These are phyloP conservation scores for Alternaria gansuensis DNA, from an alignment of 2,329 filamentous ascomycete genomes.

Conservation along the genomic window DNA sequence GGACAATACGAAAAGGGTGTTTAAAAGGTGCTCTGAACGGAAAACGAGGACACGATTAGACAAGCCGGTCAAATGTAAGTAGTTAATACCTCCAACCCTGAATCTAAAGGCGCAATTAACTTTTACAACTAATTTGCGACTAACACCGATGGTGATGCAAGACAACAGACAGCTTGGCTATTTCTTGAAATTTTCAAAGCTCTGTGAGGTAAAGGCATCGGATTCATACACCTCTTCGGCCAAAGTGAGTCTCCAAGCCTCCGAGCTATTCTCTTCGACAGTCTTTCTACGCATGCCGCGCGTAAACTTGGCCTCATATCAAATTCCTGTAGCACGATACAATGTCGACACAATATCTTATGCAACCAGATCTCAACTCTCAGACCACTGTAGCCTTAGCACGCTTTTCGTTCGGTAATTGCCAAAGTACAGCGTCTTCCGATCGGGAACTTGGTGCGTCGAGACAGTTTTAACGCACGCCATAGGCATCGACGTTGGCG, in stretches of 20 bases:
- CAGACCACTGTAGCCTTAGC: background rate
- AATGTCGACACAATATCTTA: background rate
- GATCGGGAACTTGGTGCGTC: background rate
- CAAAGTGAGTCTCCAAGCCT: background rate
- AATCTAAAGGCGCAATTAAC: no score
- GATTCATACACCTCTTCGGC: background rate
- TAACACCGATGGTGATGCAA: background rate
- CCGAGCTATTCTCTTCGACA: background rate
- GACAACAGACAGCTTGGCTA: background rate
- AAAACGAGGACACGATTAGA: no score
- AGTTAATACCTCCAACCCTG: no score
- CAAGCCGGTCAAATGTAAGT: no score
- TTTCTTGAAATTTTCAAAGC: background rate
- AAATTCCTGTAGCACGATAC: background rate
- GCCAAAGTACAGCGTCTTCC: background rate
- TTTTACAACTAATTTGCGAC: no score
- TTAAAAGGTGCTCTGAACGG: no score
- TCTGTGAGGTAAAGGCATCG: background rate
- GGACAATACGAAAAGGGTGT: no score
- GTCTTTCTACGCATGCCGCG: background rate
- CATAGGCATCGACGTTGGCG: background rate
- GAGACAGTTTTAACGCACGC: no score
- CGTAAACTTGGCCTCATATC: background rate
- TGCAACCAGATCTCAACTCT: background rate
- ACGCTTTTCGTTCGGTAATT: background rate